Percentiles rank a stretch among this genome's conserved stretches.
These are phyloP conservation scores for Reutealis trisperma DNA, from an alignment of 345 rosid genomes.

Conservation along the genomic window DNA sequence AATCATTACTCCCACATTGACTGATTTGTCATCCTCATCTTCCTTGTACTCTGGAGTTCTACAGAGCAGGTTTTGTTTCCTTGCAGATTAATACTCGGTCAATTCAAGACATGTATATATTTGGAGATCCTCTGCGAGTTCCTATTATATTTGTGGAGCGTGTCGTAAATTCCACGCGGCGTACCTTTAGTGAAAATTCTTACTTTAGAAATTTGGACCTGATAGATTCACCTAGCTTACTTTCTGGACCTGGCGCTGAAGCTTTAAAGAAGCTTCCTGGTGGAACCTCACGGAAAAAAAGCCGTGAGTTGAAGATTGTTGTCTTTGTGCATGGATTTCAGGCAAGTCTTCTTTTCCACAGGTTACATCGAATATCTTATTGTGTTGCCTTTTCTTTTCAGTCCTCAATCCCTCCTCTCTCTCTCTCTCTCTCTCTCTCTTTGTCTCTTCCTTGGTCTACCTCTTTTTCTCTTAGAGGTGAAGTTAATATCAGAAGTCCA, in stretches of 20 bases:
- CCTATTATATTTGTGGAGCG: conserved; percentile 84
- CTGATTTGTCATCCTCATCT: conserved; percentile 8
- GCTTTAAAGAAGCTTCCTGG: conserved; percentile 35
- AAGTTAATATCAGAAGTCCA: background rate
- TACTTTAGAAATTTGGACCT: conserved; percentile 66
- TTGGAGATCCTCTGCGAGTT: conserved; percentile 75
- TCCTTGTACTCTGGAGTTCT: conserved; percentile 13
- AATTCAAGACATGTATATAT: conserved; percentile 91
- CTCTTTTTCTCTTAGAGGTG: background rate
- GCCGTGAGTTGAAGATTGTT: conserved; percentile 66
- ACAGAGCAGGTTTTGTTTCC: conserved; percentile 23
- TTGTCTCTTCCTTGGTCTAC: background rate
- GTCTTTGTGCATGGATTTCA: conserved; percentile 97
- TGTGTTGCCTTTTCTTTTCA: background rate
- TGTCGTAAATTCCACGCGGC: conserved; percentile 81
- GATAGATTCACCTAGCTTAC: conserved; percentile 39
- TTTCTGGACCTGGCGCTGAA: conserved; percentile 30
- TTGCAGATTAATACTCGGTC: conserved; percentile 82
- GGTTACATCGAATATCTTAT: background rate
- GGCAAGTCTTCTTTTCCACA: conserved; percentile 45
- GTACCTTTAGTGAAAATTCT: conserved; percentile 73
- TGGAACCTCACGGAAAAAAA: conserved; percentile 33
- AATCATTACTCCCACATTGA: conserved; percentile 23
- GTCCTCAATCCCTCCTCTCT: background rate
- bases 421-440: no score